A percentile compares a stretch with the other conserved stretches of the same genome.
Conservation (phyloP, 345 rosid species). For the Brassica nigra region DNA sequence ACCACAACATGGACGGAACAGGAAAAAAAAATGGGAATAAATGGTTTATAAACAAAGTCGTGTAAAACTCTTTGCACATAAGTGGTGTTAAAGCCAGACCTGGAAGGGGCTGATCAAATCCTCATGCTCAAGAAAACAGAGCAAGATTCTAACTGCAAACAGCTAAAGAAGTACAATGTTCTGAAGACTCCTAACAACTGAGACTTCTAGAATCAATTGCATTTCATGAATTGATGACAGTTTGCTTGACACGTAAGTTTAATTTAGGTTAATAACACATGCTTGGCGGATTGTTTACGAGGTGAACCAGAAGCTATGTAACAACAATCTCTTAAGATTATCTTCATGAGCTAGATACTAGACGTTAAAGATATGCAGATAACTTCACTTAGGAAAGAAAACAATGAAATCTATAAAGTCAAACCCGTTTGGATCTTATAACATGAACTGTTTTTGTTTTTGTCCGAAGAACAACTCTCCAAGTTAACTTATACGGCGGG, state of each 20-base stretch:
- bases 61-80: neutral
- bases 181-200: neutral
- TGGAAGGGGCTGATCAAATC: neutral
- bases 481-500: neutral
- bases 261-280: neutral
- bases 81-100: neutral
- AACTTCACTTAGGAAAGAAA: slow-evolving; percentile 10
- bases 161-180: neutral
- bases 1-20: too few relatives aligned
- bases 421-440: neutral
- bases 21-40: too few relatives aligned
- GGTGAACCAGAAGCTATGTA: neutral
- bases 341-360: neutral
- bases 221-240: neutral
- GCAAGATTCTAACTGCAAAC: neutral
- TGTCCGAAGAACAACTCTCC: slow-evolving; percentile 1
- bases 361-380: neutral
- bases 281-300: neutral
- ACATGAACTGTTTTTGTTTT: neutral
- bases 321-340: neutral
- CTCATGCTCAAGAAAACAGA: slow-evolving; percentile 8
- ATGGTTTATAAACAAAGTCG: neutral
- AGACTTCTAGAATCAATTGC: neutral
- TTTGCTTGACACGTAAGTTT: neutral
- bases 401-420: neutral